These are phyloP conservation scores for Metschnikowia lachancei DNA, from an alignment of 805 yeast species.

Conservation along the genomic window DNA sequence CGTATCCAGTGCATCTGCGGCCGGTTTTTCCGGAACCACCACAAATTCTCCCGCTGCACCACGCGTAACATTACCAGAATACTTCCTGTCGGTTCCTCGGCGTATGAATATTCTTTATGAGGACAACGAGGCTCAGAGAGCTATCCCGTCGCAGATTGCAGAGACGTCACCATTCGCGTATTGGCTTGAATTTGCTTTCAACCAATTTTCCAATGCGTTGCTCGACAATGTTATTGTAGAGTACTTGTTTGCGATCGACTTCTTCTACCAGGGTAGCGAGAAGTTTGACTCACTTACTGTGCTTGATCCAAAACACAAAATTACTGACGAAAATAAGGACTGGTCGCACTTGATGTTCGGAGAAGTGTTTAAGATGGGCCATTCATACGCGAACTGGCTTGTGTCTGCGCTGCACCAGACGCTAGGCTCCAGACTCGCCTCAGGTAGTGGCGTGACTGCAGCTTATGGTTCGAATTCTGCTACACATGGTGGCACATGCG, in stretches of 20 bases:
- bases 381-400: constrained; percentile 47
- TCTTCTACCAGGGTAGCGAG: constrained; percentile 53
- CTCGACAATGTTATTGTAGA: constrained; percentile 78
- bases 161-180: constrained; percentile 66
- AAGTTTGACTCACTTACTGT: constrained; percentile 27
- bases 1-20: background rate
- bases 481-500: constrained; percentile 51
- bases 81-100: constrained; percentile 50
- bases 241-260: constrained; percentile 67
- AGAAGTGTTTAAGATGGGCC: constrained; percentile 40
- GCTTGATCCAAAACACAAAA: constrained; percentile 10
- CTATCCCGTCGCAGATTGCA: constrained; percentile 79
- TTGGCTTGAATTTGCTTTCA: constrained; percentile 71
- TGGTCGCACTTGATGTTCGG: constrained; percentile 41
- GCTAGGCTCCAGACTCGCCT: constrained; percentile 21
- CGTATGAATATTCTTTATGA: constrained; percentile 52
- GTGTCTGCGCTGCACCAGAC: constrained; percentile 38
- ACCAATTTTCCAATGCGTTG: constrained; percentile 69
- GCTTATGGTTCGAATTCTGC: constrained; percentile 2
- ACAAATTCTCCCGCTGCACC: background rate
- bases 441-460: constrained; percentile 8
- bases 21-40: background rate
- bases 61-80: constrained; percentile 45
- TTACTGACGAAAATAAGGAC: constrained; percentile 17
- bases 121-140: constrained; percentile 33